A percentile compares a stretch with the other conserved stretches of the same genome.
Evolutionary conservation across 1,139 yeast genomes (phyloP).

Genomic region (Yamadazyma jaroonii): DNA sequence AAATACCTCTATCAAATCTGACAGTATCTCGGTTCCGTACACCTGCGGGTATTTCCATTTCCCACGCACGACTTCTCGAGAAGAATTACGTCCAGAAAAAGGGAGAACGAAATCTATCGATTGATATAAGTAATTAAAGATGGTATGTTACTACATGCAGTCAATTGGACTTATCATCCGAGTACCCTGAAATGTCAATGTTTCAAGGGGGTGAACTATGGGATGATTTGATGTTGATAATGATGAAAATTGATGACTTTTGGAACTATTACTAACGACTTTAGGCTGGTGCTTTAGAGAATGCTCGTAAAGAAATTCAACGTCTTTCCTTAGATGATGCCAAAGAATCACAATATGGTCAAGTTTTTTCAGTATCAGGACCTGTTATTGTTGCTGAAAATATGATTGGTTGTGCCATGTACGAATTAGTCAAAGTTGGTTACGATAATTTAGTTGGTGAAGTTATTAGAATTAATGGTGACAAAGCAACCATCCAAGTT

Average conservation of each 20-base stretch:
- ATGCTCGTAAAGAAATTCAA: slow-evolving; percentile 91
- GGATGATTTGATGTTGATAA: neutral
- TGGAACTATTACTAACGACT: slow-evolving; percentile 8
- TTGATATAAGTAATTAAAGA: slow-evolving; percentile 4
- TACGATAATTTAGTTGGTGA: slow-evolving; percentile 97
- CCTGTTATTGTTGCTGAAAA: slow-evolving; percentile 97
- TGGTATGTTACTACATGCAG: slow-evolving; percentile 8
- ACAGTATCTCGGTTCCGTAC: slow-evolving; percentile 2
- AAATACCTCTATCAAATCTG: too few species aligned
- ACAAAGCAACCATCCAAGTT: slow-evolving; percentile 96
- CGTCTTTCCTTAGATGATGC: slow-evolving; percentile 79
- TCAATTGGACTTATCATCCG: neutral
- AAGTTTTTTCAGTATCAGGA: slow-evolving; percentile 91
- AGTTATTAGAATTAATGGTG: slow-evolving; percentile 93
- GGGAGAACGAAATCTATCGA: slow-evolving; percentile 1
- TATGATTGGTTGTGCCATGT: slow-evolving; percentile 99
- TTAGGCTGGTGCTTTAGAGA: slow-evolving; percentile 95
- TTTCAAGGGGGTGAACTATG: neutral
- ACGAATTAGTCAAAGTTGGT: slow-evolving; percentile 96
- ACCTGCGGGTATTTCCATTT: slow-evolving; percentile 1
- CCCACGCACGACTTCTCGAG: slow-evolving; percentile 2
- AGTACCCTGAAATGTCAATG: too few species aligned
- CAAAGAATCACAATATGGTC: slow-evolving; percentile 78
- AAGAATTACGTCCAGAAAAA: slow-evolving; percentile 3
- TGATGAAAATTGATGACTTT: neutral